Conservation (phyloP, 1,284 basidiomycete genomes). For the Sphaerobolus stellatus region DNA sequence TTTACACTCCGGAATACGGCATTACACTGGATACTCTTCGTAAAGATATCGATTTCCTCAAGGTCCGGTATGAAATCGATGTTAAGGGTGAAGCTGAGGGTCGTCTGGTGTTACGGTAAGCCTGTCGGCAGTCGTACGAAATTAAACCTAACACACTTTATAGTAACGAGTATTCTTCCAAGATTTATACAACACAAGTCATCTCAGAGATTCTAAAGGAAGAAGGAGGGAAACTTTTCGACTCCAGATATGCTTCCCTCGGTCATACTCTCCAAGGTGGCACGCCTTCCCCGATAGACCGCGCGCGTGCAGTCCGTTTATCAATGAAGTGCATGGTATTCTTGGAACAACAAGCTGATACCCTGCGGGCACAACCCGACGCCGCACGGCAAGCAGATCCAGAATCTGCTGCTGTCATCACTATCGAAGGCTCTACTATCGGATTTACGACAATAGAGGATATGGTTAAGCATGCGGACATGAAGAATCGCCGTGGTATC, state of each 20-base stretch:
- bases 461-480: conserved; percentile 85
- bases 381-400: conserved; percentile 52
- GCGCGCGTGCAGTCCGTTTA: conserved; percentile 86
- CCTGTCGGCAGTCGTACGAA: conserved; percentile 9
- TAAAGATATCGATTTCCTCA: conserved; percentile 88
- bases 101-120: conserved; percentile 84
- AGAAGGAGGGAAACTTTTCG: conserved; percentile 90
- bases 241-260: conserved; percentile 89
- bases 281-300: conserved; percentile 91
- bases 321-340: conserved; percentile 93
- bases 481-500: conserved; percentile 85
- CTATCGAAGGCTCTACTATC: conserved; percentile 79
- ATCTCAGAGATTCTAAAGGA: conserved; percentile 94
- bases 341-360: conserved; percentile 78
- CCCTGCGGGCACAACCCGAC: conserved; percentile 44
- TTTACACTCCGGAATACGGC: conserved; percentile 93
- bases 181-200: conserved; percentile 89
- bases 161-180: conserved; percentile 86
- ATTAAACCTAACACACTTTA: background rate
- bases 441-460: conserved; percentile 83
- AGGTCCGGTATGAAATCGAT: conserved; percentile 83
- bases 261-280: conserved; percentile 97
- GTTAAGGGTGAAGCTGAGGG: conserved; percentile 90
- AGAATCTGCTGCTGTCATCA: conserved; percentile 87
- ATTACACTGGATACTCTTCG: conserved; percentile 82